Conservation (phyloP, 163 green algal genomes). For the Coccomyxa subellipsoidea region DNA sequence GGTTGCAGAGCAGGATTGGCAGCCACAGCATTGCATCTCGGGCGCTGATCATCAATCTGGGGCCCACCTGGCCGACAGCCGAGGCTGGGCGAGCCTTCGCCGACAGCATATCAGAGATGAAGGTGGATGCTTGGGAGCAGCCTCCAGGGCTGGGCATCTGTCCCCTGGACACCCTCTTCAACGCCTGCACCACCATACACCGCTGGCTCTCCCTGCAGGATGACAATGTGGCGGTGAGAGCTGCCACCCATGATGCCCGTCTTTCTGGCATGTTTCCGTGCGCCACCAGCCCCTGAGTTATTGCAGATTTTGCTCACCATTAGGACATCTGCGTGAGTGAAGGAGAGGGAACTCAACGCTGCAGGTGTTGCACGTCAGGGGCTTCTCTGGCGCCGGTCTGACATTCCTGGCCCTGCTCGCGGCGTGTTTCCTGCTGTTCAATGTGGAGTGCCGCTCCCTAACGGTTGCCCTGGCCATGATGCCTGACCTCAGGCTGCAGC, state of each 20-base stretch:
- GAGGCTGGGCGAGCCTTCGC: slow-evolving; percentile 10
- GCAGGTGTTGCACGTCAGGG: slow-evolving; percentile 52
- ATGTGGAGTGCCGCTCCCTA: slow-evolving; percentile 26
- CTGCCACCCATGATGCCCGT: not conserved
- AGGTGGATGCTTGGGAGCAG: slow-evolving; percentile 29
- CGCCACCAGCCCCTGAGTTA: too few species aligned
- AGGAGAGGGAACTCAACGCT: not conserved
- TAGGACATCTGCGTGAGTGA: not conserved
- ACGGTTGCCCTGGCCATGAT: slow-evolving; percentile 24
- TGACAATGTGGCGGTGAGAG: slow-evolving; percentile 25
- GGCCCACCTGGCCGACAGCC: slow-evolving; percentile 17
- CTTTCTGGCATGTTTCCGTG: not conserved
- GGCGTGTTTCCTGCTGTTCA: slow-evolving; percentile 52
- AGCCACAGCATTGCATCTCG: not conserved
- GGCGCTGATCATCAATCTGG: slow-evolving; percentile 29
- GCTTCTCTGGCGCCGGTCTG: slow-evolving; percentile 35
- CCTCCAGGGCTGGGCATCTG: slow-evolving; percentile 41
- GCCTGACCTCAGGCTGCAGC: slow-evolving; percentile 21
- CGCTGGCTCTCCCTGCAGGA: slow-evolving; percentile 33
- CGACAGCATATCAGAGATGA: not conserved
- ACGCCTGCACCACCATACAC: slow-evolving; percentile 43
- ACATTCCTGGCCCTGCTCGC: slow-evolving; percentile 41
- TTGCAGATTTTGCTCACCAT: not conserved
- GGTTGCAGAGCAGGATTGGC: not conserved
- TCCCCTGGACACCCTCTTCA: slow-evolving; percentile 40